Base-by-base conservation (phyloP, 768 basidiomycete species). In the Xanthoconium purpureum region DNA sequence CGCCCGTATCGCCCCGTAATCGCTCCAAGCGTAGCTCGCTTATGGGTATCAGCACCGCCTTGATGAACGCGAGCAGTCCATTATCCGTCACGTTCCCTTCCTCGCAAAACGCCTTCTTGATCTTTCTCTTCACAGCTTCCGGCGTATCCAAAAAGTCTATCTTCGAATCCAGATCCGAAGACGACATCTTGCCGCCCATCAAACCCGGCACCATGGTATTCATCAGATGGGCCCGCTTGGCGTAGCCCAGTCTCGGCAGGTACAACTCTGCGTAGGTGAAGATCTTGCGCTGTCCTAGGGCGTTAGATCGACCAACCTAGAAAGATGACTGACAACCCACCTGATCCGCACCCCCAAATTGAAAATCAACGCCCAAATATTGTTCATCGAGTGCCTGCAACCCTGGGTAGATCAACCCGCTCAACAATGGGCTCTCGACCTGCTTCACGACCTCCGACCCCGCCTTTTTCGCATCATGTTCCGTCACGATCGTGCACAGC, bases 371-470 rank as follows among this genome's bases (percentile, higher is more conserved):
- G 17, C 80, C 91, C 18, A 99, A 82, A 80, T 98, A 98, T 75
- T 98, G 86, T 73, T 99, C 97, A 63, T 99, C 97, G 29, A 99
- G 83, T 11, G 97, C 95, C 64, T 99, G 97, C 40, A 99, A 73
- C 38, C 95, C 94, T 1, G 97, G 97, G 80, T 99, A 98, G 54
- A 99, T 81, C 58, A 98, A 73, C 2, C 94, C 94, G 59, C 92
- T 94, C 52, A 99, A 77, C 48, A 95, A 76, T 1, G 94, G 91
- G 66, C 88, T 93, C 58, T 94, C 91, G 6, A 95, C 91, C 72
- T 98, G 96, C 73, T 98, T 98, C 63, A 99, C 97, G 54, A 98
- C 97, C 71, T 98, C 97, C 3, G 97, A 95, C 6, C 97, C 97
- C 0, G 97, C 97, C 73, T 97, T 97, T 71, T 96, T 96, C 28